phyloP scores from a whole-genome alignment of 805 yeast species.

The Kuraishia piskuri region DNA sequence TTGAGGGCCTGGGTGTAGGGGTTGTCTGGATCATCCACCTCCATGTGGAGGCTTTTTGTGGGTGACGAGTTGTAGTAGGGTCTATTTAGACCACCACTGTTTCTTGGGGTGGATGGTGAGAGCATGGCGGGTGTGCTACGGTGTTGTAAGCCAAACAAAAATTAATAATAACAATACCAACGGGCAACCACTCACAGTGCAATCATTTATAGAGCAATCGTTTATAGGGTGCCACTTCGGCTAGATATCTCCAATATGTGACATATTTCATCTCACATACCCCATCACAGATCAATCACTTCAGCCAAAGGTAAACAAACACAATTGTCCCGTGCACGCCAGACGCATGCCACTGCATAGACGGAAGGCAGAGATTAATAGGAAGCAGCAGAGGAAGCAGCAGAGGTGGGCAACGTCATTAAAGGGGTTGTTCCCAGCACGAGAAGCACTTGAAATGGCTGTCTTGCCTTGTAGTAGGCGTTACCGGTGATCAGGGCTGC shows the following conservation, averaged over 20 bases:
- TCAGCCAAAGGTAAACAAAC: not conserved
- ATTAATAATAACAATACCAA: too few species aligned
- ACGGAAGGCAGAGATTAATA: not conserved
- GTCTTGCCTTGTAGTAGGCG: too few species aligned
- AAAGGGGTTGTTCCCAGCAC: too few species aligned
- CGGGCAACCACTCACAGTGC: too few species aligned
- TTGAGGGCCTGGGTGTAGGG: not conserved
- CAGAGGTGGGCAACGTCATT: too few species aligned
- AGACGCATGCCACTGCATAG: not conserved
- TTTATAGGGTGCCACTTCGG: not conserved
- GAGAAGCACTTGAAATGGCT: too few species aligned
- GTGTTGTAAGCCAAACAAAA: too few species aligned
- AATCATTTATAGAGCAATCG: too few species aligned
- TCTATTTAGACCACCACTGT: not conserved
- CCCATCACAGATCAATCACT: not conserved
- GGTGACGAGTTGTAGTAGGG: constrained; percentile 1
- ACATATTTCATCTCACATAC: not conserved
- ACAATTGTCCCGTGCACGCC: not conserved
- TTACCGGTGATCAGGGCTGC: too few species aligned
- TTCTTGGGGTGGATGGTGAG: not conserved
- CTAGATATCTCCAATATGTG: not conserved
- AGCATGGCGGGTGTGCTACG: not conserved
- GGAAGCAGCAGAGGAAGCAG: too few species aligned
- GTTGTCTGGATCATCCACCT: not conserved
- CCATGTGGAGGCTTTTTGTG: not conserved